Conservation (phyloP, 345 rosid genomes). For the Cardiospermum halicacabum region DNA sequence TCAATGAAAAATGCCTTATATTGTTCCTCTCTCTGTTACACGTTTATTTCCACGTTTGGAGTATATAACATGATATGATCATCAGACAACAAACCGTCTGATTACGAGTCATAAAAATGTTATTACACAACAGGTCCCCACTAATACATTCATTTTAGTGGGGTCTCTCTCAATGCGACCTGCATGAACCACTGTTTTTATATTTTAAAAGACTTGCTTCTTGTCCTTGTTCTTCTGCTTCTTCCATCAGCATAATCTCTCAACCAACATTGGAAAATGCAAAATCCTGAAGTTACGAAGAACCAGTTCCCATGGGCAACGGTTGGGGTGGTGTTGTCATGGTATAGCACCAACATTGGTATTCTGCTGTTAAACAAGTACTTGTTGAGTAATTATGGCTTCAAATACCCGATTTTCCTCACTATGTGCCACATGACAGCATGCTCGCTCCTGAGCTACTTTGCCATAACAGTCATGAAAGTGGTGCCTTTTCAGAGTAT, state of each 20-base stretch:
- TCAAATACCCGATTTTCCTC: constrained; percentile 71
- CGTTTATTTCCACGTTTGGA: constrained; percentile 8
- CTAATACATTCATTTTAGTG: not conserved
- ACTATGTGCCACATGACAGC: constrained; percentile 87
- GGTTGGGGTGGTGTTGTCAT: constrained; percentile 48
- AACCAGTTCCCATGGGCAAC: constrained; percentile 25
- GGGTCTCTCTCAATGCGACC: not conserved
- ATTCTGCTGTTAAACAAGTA: constrained; percentile 65
- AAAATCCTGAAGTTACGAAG: constrained; percentile 8
- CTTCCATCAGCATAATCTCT: not conserved
- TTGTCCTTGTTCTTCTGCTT: not conserved
- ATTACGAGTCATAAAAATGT: not conserved
- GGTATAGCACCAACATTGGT: constrained; percentile 67
- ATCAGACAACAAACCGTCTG: not conserved
- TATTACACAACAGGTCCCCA: not conserved
- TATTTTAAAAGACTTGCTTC: not conserved
- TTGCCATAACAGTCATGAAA: constrained; percentile 51
- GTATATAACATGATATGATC: not conserved
- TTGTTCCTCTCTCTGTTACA: not conserved
- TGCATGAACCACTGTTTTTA: not conserved
- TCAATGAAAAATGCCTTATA: constrained; percentile 13
- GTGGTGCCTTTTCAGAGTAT: constrained; percentile 69
- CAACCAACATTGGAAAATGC: not conserved
- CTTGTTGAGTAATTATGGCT: constrained; percentile 56
- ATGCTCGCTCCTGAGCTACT: constrained; percentile 54